phyloP scores from a whole-genome alignment of 345 rosid genomes.

The Dovyalis caffra region DNA sequence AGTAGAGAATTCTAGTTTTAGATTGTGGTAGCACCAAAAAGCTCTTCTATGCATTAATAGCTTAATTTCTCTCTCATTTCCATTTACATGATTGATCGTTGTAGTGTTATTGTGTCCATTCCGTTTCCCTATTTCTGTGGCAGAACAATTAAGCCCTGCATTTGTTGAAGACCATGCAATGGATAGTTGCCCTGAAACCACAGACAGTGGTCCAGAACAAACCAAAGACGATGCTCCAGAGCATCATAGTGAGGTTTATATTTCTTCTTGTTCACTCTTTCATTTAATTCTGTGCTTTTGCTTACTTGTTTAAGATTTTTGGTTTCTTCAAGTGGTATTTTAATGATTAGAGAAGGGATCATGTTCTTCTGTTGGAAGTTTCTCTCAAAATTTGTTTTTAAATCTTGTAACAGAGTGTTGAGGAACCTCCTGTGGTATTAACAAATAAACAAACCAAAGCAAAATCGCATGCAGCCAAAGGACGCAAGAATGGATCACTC shows the following conservation, averaged over 20 bases:
- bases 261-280: conserved; percentile 4
- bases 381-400: background rate
- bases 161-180: conserved; percentile 29
- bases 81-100: background rate
- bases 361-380: background rate
- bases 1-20: background rate
- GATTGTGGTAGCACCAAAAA: conserved; percentile 4
- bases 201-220: conserved; percentile 24
- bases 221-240: conserved; percentile 10
- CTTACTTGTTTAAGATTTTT: background rate
- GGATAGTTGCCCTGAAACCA: conserved; percentile 29
- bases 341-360: background rate
- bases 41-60: background rate
- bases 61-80: background rate
- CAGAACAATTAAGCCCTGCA: conserved; percentile 41
- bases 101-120: background rate
- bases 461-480: conserved; percentile 24
- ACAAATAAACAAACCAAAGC: conserved; percentile 28
- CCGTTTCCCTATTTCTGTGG: conserved; percentile 6
- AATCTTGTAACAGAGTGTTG: conserved; percentile 36
- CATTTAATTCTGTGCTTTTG: background rate
- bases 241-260: conserved; percentile 32
- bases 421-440: conserved; percentile 29
- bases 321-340: background rate
- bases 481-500: conserved; percentile 31